Evolutionary conservation across 2,329 filamentous ascomycete species (phyloP).

Genomic region (Rhynchosporium agropyri): DNA sequence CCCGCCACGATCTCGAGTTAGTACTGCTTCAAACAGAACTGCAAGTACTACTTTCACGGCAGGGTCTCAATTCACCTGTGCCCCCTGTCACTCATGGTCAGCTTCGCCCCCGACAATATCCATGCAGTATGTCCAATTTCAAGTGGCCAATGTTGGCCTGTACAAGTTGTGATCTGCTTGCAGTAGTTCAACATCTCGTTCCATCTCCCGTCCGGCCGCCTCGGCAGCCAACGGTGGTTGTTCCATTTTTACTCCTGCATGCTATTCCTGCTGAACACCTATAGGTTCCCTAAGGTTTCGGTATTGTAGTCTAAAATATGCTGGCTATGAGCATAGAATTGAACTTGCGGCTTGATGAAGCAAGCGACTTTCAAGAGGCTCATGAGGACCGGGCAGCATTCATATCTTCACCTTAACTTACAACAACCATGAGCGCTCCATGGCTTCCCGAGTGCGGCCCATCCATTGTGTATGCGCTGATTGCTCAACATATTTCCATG

Average conservation of each 20-base stretch:
- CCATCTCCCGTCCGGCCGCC: neutral
- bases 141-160: neutral
- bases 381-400: neutral
- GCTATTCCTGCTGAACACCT: neutral
- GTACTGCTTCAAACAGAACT: neutral
- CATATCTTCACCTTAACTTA: neutral
- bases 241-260: neutral
- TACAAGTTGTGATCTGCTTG: slow-evolving; percentile 1
- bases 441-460: neutral
- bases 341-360: too few relatives aligned
- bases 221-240: neutral
- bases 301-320: neutral
- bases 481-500: neutral
- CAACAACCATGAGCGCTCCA: neutral
- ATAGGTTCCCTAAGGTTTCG: neutral
- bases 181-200: neutral
- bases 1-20: neutral
- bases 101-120: neutral
- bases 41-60: neutral
- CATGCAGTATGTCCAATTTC: neutral
- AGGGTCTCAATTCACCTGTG: neutral
- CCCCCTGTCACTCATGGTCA: neutral
- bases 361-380: neutral
- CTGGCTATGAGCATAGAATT: too few relatives aligned
- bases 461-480: neutral